These are phyloP conservation scores for Exophiala lecanii-corni DNA, from an alignment of 2,329 filamentous ascomycete genomes.

Conservation along the genomic window DNA sequence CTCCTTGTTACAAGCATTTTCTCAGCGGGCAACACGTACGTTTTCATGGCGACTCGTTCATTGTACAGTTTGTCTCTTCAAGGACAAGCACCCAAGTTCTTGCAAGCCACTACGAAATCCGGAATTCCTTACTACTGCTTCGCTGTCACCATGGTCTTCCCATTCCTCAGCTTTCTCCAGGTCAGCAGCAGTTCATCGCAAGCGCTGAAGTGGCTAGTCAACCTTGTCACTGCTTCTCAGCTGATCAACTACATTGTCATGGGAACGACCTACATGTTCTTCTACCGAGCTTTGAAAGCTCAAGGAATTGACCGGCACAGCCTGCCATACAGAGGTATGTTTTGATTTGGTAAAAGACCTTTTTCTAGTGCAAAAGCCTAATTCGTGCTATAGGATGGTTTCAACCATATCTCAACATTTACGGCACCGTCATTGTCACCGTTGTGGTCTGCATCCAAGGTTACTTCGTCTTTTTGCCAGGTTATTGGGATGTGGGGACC, in stretches of 20 bases:
- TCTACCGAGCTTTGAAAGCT: constrained; percentile 60
- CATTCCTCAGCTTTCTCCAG: constrained; percentile 52
- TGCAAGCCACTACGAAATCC: constrained; percentile 48
- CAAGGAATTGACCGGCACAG: constrained; percentile 63
- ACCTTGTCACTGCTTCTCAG: constrained; percentile 43
- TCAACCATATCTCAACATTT: constrained; percentile 66
- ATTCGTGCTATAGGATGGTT: constrained; percentile 41
- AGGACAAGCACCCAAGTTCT: constrained; percentile 47
- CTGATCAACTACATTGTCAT: constrained; percentile 62
- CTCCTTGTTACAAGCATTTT: constrained; percentile 49
- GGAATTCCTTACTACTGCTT: constrained; percentile 71
- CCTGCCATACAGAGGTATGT: constrained; percentile 61
- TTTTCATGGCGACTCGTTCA: constrained; percentile 60
- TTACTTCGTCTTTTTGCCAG: constrained; percentile 65
- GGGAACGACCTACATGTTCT: constrained; percentile 64
- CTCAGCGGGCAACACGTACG: constrained; percentile 49
- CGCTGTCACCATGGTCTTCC: constrained; percentile 56
- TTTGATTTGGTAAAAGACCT: no score
- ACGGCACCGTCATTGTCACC: constrained; percentile 56
- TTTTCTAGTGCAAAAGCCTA: no score
- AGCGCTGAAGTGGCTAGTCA: constrained; percentile 49
- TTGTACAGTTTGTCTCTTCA: constrained; percentile 53
- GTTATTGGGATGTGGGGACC: constrained; percentile 57
- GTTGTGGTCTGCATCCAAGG: constrained; percentile 67
- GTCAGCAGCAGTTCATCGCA: constrained; percentile 54